Percentiles rank a stretch among this genome's conserved stretches.
These are phyloP conservation scores for Fusarium pseudoanthophilum DNA, from an alignment of 2,329 filamentous ascomycete species.

Conservation along the genomic window DNA sequence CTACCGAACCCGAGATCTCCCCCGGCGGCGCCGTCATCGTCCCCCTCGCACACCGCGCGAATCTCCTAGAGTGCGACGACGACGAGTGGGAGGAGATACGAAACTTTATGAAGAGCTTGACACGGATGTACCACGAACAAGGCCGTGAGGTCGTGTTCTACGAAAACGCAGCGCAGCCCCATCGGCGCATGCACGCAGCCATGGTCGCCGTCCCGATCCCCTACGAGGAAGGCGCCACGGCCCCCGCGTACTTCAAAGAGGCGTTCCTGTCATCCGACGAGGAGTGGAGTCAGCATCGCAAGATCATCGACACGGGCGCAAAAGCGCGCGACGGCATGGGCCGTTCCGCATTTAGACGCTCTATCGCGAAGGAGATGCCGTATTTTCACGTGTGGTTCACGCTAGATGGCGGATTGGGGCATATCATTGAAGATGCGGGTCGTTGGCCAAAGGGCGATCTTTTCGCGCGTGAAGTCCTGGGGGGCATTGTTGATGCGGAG, in stretches of 20 bases:
- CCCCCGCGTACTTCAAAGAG: slow-evolving; percentile 94
- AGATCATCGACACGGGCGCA: slow-evolving; percentile 88
- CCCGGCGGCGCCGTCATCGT: slow-evolving; percentile 88
- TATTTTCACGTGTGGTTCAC: slow-evolving; percentile 99
- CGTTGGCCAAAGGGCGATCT: slow-evolving; percentile 91
- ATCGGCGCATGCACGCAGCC: slow-evolving; percentile 83
- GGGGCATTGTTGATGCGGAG: slow-evolving; percentile 88
- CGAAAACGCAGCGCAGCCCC: slow-evolving; percentile 89
- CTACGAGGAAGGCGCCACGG: slow-evolving; percentile 88
- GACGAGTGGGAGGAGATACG: slow-evolving; percentile 99
- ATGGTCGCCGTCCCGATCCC: slow-evolving; percentile 89
- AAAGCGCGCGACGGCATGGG: slow-evolving; percentile 73
- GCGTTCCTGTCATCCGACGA: slow-evolving; percentile 88
- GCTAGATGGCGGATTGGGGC: slow-evolving; percentile 89
- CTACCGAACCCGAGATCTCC: slow-evolving; percentile 88
- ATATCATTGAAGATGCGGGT: slow-evolving; percentile 87
- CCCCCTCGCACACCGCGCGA: slow-evolving; percentile 85
- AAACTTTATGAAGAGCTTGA: slow-evolving; percentile 98
- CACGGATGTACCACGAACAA: slow-evolving; percentile 92
- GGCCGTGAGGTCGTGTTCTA: slow-evolving; percentile 96
- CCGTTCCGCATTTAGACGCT: slow-evolving; percentile 82
- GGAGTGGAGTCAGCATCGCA: slow-evolving; percentile 96
- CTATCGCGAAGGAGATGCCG: slow-evolving; percentile 93
- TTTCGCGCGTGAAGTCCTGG: slow-evolving; percentile 91
- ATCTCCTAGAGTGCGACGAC: slow-evolving; percentile 97